Percentiles rank a stretch among this genome's conserved stretches.
Conservation (phyloP, 129 eudicot species). For the Kitagawia praeruptora region DNA sequence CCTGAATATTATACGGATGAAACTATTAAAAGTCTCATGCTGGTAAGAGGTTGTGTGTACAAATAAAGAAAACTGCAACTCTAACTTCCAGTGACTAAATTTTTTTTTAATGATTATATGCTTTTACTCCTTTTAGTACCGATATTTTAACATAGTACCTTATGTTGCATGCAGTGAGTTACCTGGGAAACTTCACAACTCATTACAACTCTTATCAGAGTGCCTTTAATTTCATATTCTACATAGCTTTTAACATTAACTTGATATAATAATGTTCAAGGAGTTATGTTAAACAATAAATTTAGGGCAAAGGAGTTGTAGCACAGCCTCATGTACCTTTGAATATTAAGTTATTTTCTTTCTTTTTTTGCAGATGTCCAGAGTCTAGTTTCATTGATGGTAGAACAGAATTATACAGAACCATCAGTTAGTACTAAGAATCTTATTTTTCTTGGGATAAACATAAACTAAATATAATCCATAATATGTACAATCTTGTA, state of each 20-base stretch:
- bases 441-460: no score
- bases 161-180: background rate
- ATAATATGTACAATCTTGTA: background rate
- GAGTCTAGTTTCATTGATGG: no score
- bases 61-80: background rate
- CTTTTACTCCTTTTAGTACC: background rate
- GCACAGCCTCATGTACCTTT: no score
- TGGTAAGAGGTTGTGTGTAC: slow-evolving; percentile 21
- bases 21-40: slow-evolving; percentile 37
- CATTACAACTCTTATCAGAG: background rate
- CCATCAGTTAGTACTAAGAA: no score
- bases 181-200: background rate
- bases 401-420: no score
- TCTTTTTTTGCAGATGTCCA: no score
- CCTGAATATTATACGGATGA: slow-evolving; percentile 48
- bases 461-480: background rate
- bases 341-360: no score
- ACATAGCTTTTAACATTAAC: no score
- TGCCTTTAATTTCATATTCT: no score
- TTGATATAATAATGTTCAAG: no score
- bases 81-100: background rate
- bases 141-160: background rate
- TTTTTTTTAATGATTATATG: background rate
- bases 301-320: no score
- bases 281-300: no score